phyloP scores from a whole-genome alignment of 768 basidiomycete species.

The Cystofilobasidium capitatum region DNA sequence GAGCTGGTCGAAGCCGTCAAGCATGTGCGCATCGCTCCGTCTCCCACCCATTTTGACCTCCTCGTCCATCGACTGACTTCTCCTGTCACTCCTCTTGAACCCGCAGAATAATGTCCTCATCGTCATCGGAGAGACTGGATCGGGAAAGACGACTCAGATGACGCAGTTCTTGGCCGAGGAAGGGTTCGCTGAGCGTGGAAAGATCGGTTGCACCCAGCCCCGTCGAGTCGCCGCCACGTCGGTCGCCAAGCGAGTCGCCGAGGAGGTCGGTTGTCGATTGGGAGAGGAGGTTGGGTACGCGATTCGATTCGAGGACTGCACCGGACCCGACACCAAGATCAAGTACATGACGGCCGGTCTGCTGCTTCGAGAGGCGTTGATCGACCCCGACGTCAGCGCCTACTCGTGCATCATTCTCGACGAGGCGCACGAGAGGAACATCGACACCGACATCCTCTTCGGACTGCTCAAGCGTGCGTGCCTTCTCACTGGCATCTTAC shows the following conservation, averaged over 20 bases:
- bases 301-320: conserved; percentile 99
- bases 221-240: conserved; percentile 99
- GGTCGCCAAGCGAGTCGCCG: conserved; percentile 94
- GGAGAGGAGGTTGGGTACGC: conserved; percentile 98
- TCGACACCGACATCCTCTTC: conserved; percentile 96
- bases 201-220: conserved; percentile 95
- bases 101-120: conserved; percentile 87
- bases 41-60: not conserved
- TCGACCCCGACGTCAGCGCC: conserved; percentile 83
- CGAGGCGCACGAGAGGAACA: conserved; percentile 96
- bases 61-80: not conserved
- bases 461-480: conserved; percentile 76
- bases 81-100: conserved; percentile 5
- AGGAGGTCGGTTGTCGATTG: conserved; percentile 94
- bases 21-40: conserved; percentile 50
- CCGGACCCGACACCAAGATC: conserved; percentile 95
- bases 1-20: conserved; percentile 78
- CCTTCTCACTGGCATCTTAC: conserved; percentile 42
- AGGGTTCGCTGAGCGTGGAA: conserved; percentile 79
- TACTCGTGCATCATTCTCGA: conserved; percentile 98
- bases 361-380: conserved; percentile 90
- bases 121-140: conserved; percentile 96
- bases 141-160: conserved; percentile 99
- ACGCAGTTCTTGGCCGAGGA: conserved; percentile 93
- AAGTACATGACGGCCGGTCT: conserved; percentile 99